Evolutionary conservation across 352 stramenopile species (phyloP), one percentile per base, ranked within the genome.

Genomic region (Phytophthora kernoviae): DNA sequence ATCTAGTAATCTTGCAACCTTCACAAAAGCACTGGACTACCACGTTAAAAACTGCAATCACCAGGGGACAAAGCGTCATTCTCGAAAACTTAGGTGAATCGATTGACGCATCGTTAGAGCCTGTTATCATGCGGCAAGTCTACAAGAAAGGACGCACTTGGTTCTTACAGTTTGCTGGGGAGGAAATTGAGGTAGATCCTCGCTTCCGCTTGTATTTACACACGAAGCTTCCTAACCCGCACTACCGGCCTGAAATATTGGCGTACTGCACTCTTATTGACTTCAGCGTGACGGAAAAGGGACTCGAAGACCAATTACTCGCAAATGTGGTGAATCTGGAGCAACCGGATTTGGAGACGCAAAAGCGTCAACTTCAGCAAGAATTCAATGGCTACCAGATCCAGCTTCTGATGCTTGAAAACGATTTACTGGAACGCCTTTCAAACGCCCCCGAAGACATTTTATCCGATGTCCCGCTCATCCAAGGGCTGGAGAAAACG

Each of bases 351-450:
- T 65, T 98, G 26, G 93, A 98, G 51, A 87, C 85, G 11, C 87
- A 95, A 42, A 96, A 96, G 62, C 84, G 96, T 22, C 77, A 84
- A 7, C 80, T 98, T 0, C 79, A 91, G 47, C 83, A 96, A 60
- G 79, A 93, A 53, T 97, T 97, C 48, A 97, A 98, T 33, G 79
- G 77, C 8, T 97, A 98, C 63, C 96, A 97, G 62, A 97, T 97
- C 27, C 88, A 98, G 68, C 69, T 98, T 2, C 45, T 92, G 34
- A 65, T 92, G 32, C 78, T 98, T 7, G 92, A 98, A 54, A 94
- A 96, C 40, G 77, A 97, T 45, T 65, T 98, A 1, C 52, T 98
- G 0, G 88, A 97, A 52, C 76, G 89, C 7, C 64, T 98, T 0
- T 91, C 91, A n/a, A 97, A 97, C 59, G 93, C 93, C 0, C 91